Base-by-base conservation (phyloP, 225 moss, liverwort and hornwort genomes). In the Pseudisothecium myosuroides region DNA sequence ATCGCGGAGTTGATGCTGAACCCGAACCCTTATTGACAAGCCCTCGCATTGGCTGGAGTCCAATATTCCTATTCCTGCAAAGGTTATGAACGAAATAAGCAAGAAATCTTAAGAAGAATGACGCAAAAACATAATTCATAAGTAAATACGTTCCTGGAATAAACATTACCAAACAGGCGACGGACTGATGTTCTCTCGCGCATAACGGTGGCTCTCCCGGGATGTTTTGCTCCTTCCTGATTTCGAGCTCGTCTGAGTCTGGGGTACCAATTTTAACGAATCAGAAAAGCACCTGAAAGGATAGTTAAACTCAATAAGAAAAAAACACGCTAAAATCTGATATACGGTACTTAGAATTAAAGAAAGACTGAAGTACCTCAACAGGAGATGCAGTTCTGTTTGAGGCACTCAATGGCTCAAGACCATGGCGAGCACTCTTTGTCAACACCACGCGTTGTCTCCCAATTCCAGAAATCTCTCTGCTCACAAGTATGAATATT, bases 131-230 rank as follows among this genome's bases (percentile, higher is more conserved):
- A 65, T 64, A 63, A 36, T 20, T 83, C 58, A 26, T 31, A 17
- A 27, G 76, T 50, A 65, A 84, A 83, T 76, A 34, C 41, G 74
- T 75, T 68, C 62, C 63, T 68, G 63, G 60, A 58, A 66, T 72
- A 52, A 54, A 58, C 31, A 69, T 85, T 93, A 93, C 94, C 94
- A 90, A 69, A 52, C 87, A 85, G 94, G 91, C 43, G 94, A 91
- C 17, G 92, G 90, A 81, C 91, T 91, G 56, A 83, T 60, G 80
- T 92, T 90, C 59, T 92, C 92, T 91, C 85, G 79, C 83, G 90
- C 85, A 65, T 87, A 90, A 50, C 85, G 87, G 83, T 88, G 87
- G 50, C 90, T 88, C 85, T 88, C 91, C 45, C 87, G 79, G 67
- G 86, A 68, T 45, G 83, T 59, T 64, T 75, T 80, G 85, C 91